These are phyloP conservation scores for Taiozyma sp. DNA, from an alignment of 1,139 yeast species.

Conservation along the genomic window DNA sequence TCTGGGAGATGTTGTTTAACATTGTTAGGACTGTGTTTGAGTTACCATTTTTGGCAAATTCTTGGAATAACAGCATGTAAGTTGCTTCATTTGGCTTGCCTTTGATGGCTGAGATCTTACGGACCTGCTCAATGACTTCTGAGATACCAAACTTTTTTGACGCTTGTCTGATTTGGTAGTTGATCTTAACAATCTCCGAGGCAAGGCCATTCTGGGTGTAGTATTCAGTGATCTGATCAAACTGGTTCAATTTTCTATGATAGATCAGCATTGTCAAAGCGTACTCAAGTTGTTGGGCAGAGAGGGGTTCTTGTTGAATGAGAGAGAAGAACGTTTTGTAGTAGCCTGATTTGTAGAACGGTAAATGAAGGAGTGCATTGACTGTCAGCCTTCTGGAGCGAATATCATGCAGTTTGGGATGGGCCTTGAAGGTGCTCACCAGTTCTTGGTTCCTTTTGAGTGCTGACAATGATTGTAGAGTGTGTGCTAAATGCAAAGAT, in stretches of 20 bases:
- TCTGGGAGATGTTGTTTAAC: constrained; percentile 56
- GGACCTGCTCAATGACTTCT: constrained; percentile 3
- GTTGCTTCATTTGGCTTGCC: constrained; percentile 22
- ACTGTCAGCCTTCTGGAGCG: not conserved
- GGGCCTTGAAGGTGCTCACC: not conserved
- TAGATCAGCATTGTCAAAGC: not conserved
- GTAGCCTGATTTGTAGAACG: not conserved
- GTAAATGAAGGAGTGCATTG: not conserved
- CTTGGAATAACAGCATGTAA: constrained; percentile 25
- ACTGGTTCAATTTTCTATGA: not conserved
- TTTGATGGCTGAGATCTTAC: constrained; percentile 3
- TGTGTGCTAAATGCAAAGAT: not conserved
- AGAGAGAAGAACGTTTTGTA: not conserved
- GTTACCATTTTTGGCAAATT: constrained; percentile 45
- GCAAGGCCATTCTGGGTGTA: not conserved
- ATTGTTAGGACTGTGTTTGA: constrained; percentile 58
- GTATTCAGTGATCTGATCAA: constrained; percentile 1
- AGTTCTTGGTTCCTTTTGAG: not conserved
- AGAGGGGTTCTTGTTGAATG: not conserved
- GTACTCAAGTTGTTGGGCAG: not conserved
- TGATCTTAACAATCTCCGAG: constrained; percentile 3
- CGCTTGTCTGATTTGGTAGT: constrained; percentile 5
- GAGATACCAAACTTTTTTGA: not conserved
- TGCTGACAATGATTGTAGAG: not conserved
- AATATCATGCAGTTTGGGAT: not conserved